Base-by-base conservation (phyloP, 306 rosid species). In the Quercus berberidifolia region DNA sequence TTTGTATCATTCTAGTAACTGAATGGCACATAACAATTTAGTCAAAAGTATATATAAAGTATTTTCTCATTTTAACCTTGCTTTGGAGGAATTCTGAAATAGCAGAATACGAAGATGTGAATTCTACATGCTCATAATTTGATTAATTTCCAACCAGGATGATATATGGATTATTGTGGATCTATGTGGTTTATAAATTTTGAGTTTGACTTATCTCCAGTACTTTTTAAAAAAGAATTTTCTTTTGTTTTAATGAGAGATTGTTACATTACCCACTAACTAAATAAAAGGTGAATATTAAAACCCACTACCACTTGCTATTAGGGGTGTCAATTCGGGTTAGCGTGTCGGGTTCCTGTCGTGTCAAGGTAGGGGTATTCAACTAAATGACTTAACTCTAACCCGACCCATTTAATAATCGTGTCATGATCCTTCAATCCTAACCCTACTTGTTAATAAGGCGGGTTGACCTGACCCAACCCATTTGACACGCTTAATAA, bases 281-380 rank as follows among this genome's bases (percentile, higher is more conserved):
- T 35, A 35, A 35, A 35, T 35, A 35, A 6, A 35, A 35, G 0
- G 2, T 6, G 1, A 2, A 6, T 0, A 35, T 35, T 35, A 35
- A 35, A 35, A 6, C 0, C 0, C 0, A 35, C 0, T 35, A 6
- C 0, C 9, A 35, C 0, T 35, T 35, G 2, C 0, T 0, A 35
- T 35, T 35, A 35, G n/a, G n/a, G n/a, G n/a, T n/a, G n/a, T n/a
- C n/a, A n/a, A n/a, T n/a, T n/a, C n/a, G n/a, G n/a, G n/a, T n/a
- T n/a, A n/a, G n/a, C n/a, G n/a, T n/a, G n/a, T n/a, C n/a, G n/a
- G n/a, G n/a, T n/a, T n/a, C n/a, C n/a, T n/a, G n/a, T n/a, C n/a
- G n/a, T n/a, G n/a, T n/a, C n/a, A n/a, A n/a, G n/a, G n/a, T n/a
- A n/a, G n/a, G n/a, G n/a, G n/a, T n/a, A n/a, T n/a, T n/a, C n/a